phyloP scores from a whole-genome alignment of 306 rosid species.

The Canavalia gladiata region DNA sequence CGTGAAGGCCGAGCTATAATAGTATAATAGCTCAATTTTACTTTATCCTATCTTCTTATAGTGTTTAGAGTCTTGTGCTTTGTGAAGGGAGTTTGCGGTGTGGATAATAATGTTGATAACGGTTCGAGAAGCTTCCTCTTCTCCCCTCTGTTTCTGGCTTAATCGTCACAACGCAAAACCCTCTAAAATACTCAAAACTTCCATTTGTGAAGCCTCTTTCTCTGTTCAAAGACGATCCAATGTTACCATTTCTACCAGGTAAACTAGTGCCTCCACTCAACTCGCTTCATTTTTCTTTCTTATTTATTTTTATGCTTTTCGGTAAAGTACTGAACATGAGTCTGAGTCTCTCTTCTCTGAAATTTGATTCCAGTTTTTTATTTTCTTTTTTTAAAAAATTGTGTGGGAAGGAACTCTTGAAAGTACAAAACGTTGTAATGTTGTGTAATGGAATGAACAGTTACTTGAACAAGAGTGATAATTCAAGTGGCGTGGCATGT shows the following conservation, averaged over 20 bases:
- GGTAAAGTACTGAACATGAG: neutral
- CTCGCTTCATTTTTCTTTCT: neutral
- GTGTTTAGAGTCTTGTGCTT: neutral
- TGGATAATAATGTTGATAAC: constrained; percentile 78
- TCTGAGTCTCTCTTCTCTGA: neutral
- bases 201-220: constrained; percentile 61
- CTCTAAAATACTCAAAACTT: constrained; percentile 41
- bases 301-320: neutral
- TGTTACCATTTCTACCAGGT: constrained; percentile 59
- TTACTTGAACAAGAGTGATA: too few species aligned
- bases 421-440: neutral
- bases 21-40: too few species aligned
- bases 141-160: constrained; percentile 50
- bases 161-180: constrained; percentile 48
- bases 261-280: neutral
- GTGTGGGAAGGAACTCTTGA: constrained; percentile 1
- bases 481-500: too few species aligned
- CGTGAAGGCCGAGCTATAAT: too few species aligned
- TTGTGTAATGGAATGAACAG: too few species aligned
- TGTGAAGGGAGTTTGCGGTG: constrained; percentile 25
- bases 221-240: constrained; percentile 56
- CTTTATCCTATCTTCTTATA: too few species aligned
- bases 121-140: constrained; percentile 66
- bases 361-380: neutral
- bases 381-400: neutral